A percentile compares a stretch with the other conserved stretches of the same genome.
phyloP scores from a whole-genome alignment of 352 stramenopile species.

The Phytophthora palmivora region DNA sequence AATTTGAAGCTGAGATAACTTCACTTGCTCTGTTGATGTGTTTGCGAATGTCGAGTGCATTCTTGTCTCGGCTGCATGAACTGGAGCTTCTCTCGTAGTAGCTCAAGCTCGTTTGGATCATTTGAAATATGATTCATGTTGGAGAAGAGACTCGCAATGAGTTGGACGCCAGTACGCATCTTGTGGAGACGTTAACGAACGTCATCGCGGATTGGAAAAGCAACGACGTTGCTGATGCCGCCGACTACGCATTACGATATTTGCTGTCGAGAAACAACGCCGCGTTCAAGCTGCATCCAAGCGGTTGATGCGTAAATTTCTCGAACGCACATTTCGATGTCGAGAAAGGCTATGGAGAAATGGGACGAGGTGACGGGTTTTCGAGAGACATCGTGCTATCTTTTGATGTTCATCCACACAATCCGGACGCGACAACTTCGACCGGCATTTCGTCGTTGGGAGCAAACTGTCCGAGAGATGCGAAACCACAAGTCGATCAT shows the following conservation, averaged over 20 bases:
- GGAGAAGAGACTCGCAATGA: slow-evolving; percentile 78
- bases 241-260: slow-evolving; percentile 71
- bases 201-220: slow-evolving; percentile 48
- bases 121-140: slow-evolving; percentile 59
- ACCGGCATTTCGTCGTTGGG: slow-evolving; percentile 68
- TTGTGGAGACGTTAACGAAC: slow-evolving; percentile 44
- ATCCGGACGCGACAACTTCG: slow-evolving; percentile 57
- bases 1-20: slow-evolving; percentile 37
- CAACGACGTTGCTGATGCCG: slow-evolving; percentile 59
- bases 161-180: slow-evolving; percentile 56
- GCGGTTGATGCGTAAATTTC: slow-evolving; percentile 52
- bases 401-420: slow-evolving; percentile 55
- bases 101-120: slow-evolving; percentile 40
- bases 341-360: slow-evolving; percentile 52
- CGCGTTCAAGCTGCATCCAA: slow-evolving; percentile 58
- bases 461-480: slow-evolving; percentile 46
- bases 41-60: slow-evolving; percentile 56
- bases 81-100: slow-evolving; percentile 51
- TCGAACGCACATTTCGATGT: slow-evolving; percentile 47
- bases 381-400: slow-evolving; percentile 53
- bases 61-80: slow-evolving; percentile 52
- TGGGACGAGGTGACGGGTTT: slow-evolving; percentile 54
- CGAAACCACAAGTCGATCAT: slow-evolving; percentile 54
- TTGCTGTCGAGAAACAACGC: slow-evolving; percentile 59
- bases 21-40: slow-evolving; percentile 37